Evolutionary conservation across 1,139 yeast species (phyloP).

Genomic region (Taphrina wiesneri): DNA sequence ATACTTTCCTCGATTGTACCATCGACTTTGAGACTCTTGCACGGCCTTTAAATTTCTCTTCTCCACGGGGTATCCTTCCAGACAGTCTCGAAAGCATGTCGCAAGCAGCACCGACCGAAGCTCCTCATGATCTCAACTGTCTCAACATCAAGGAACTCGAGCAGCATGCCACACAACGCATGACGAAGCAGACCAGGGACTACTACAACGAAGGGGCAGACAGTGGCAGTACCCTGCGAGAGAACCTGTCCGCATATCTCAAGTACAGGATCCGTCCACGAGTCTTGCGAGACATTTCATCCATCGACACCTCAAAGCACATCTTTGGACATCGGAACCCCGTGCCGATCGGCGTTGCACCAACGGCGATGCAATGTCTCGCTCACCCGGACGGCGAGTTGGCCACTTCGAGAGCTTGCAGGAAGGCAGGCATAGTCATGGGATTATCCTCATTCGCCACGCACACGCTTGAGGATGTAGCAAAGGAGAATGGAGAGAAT

Average conservation of each 20-base stretch:
- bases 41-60: too few relatives aligned
- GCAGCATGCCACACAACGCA: slow-evolving; percentile 40
- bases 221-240: slow-evolving; percentile 46
- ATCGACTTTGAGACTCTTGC: too few relatives aligned
- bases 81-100: background rate
- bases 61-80: too few relatives aligned
- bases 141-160: slow-evolving; percentile 44
- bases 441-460: slow-evolving; percentile 46
- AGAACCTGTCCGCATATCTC: slow-evolving; percentile 44
- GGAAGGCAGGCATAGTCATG: slow-evolving; percentile 45
- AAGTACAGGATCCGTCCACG: slow-evolving; percentile 50
- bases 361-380: slow-evolving; percentile 61
- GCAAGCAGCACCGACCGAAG: slow-evolving; percentile 5
- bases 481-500: slow-evolving; percentile 44
- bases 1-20: too few relatives aligned
- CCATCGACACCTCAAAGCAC: slow-evolving; percentile 48
- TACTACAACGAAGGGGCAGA: slow-evolving; percentile 49
- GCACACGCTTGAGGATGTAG: slow-evolving; percentile 45
- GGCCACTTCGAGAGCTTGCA: slow-evolving; percentile 47
- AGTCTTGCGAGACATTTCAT: slow-evolving; percentile 50
- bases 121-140: slow-evolving; percentile 18
- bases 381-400: slow-evolving; percentile 67
- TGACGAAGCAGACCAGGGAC: slow-evolving; percentile 44
- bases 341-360: slow-evolving; percentile 58
- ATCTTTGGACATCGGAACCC: slow-evolving; percentile 51